phyloP scores from a whole-genome alignment of 495 filamentous ascomycete genomes.

The Astrothelium macrocarpum region DNA sequence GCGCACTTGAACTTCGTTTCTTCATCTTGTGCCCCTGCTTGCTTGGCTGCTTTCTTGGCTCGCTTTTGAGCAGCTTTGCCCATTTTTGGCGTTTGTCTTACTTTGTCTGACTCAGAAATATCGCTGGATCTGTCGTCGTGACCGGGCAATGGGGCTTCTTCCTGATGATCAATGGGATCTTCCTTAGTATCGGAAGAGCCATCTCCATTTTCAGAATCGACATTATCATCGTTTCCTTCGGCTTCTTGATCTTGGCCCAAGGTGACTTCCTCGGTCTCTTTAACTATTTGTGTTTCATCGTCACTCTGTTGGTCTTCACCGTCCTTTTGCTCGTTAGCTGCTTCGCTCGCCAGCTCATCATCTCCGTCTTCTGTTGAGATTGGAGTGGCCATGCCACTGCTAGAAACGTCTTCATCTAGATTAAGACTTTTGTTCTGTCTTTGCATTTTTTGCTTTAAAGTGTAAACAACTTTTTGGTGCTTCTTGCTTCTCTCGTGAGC shows the following conservation, averaged over 20 bases:
- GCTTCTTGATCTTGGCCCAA: conserved; percentile 13
- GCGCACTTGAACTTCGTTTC: conserved; percentile 45
- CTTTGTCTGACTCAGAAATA: neutral
- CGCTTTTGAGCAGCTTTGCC: conserved; percentile 87
- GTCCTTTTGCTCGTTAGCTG: conserved; percentile 3
- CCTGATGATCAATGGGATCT: too few relatives aligned
- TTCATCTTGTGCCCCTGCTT: conserved; percentile 33
- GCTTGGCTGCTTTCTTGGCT: conserved; percentile 65
- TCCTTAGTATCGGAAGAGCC: conserved; percentile 25
- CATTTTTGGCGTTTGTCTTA: conserved; percentile 39
- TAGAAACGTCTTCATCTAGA: conserved; percentile 35
- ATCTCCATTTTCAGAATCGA: too few relatives aligned
- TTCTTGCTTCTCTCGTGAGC: conserved; percentile 97
- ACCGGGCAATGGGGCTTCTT: conserved; percentile 4
- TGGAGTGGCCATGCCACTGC: conserved; percentile 25
- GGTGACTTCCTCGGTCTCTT: conserved; percentile 1
- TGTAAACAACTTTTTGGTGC: conserved; percentile 73
- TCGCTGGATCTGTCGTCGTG: conserved; percentile 4
- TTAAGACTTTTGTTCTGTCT: conserved; percentile 57
- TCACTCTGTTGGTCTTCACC: conserved; percentile 15
- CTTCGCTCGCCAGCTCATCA: conserved; percentile 15
- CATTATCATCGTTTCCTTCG: conserved; percentile 4
- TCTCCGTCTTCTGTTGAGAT: conserved; percentile 39
- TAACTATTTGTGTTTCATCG: conserved; percentile 12
- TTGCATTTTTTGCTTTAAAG: conserved; percentile 72